Conservation (phyloP, 164 flowering plant species). For the Tetracentron sinense region DNA sequence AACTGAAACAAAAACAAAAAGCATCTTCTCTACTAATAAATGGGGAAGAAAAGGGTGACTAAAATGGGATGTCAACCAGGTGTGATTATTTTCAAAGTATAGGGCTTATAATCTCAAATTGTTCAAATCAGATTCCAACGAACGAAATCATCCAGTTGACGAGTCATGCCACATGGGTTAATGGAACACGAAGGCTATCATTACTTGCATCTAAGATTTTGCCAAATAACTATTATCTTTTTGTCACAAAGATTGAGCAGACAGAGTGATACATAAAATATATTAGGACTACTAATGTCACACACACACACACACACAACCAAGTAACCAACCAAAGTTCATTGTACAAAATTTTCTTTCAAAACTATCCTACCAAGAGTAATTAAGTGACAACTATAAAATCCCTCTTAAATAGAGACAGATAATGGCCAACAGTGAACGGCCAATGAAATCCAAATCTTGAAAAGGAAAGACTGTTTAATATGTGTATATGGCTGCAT, state of each 20-base stretch:
- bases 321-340: background rate
- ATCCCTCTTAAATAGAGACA: background rate
- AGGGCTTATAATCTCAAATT: too few relatives aligned
- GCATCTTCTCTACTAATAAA: too few relatives aligned
- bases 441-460: background rate
- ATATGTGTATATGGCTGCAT: too few relatives aligned
- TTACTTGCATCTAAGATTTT: background rate
- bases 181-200: background rate
- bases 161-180: background rate
- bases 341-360: background rate
- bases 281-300: background rate
- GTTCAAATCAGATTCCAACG: background rate
- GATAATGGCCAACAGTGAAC: background rate
- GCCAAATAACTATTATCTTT: background rate
- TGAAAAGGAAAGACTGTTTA: background rate
- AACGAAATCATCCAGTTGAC: background rate
- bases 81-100: background rate
- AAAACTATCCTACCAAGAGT: background rate
- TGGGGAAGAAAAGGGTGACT: background rate
- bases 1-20: background rate
- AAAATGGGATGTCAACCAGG: background rate
- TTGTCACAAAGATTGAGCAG: background rate
- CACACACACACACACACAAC: background rate
- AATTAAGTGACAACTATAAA: too few relatives aligned
- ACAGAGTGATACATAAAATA: too few relatives aligned